Evolutionary conservation across 2,329 filamentous ascomycete genomes (phyloP).

Genomic region (Fusarium albosuccineum): DNA sequence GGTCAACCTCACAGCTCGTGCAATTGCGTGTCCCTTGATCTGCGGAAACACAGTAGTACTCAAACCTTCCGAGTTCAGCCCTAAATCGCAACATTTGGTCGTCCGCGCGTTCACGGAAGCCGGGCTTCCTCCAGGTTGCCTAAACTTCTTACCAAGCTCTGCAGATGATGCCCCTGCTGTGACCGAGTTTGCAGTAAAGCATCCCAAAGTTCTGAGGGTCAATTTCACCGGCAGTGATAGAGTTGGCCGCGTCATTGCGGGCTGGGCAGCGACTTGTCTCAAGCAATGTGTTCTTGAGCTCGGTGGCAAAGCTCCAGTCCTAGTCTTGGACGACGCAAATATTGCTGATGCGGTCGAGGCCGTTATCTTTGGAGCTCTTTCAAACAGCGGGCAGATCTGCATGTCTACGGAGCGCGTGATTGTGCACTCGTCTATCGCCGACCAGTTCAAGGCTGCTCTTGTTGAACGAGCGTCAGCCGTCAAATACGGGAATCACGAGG

Average conservation of each 20-base stretch:
- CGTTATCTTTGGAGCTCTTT: slow-evolving; percentile 70
- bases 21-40: neutral
- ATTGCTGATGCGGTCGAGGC: slow-evolving; percentile 71
- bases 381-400: slow-evolving; percentile 56
- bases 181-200: slow-evolving; percentile 71
- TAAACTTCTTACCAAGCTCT: too few relatives aligned
- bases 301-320: slow-evolving; percentile 76
- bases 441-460: slow-evolving; percentile 58
- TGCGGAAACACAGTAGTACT: slow-evolving; percentile 59
- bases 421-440: slow-evolving; percentile 55
- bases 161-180: slow-evolving; percentile 62
- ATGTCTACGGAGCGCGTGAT: slow-evolving; percentile 11
- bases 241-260: slow-evolving; percentile 74
- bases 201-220: slow-evolving; percentile 73
- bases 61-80: slow-evolving; percentile 72
- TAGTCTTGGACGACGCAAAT: slow-evolving; percentile 77
- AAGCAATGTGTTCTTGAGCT: slow-evolving; percentile 78
- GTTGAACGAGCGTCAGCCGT: slow-evolving; percentile 38
- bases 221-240: slow-evolving; percentile 78
- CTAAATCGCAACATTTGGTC: slow-evolving; percentile 66
- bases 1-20: neutral
- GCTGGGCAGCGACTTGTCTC: slow-evolving; percentile 71
- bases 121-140: too few relatives aligned
- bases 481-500: slow-evolving; percentile 44
- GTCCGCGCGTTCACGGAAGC: too few relatives aligned